Percentiles rank a stretch among this genome's conserved stretches.
Evolutionary conservation across 2,329 filamentous ascomycete genomes (phyloP).

Genomic region (Nigrospora osmanthi): DNA sequence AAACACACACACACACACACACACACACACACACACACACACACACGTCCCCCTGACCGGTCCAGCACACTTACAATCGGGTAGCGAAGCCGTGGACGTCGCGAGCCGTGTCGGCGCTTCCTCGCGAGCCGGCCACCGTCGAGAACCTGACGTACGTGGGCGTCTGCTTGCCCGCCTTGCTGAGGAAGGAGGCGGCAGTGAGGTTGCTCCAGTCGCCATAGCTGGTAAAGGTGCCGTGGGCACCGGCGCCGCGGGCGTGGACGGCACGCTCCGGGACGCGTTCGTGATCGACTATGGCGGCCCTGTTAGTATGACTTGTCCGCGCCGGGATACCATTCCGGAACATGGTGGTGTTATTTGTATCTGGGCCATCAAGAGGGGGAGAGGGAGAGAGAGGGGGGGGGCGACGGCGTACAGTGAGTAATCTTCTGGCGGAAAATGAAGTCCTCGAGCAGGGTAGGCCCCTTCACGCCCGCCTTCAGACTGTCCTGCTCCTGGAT

Average conservation of each 20-base stretch:
- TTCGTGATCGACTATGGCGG: too few species aligned
- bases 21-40: too few species aligned
- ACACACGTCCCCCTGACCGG: too few species aligned
- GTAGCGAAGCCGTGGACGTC: slow-evolving; percentile 59
- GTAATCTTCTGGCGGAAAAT: slow-evolving; percentile 56
- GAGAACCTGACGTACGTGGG: slow-evolving; percentile 52
- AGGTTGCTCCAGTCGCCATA: slow-evolving; percentile 55
- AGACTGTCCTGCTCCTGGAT: slow-evolving; percentile 57
- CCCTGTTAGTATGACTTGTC: too few species aligned
- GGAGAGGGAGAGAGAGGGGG: neutral
- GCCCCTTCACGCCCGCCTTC: slow-evolving; percentile 46
- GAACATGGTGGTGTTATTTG: neutral
- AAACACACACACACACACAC: too few species aligned
- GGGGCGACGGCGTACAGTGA: slow-evolving; percentile 21
- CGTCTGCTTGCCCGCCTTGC: slow-evolving; percentile 43
- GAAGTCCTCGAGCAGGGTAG: slow-evolving; percentile 54
- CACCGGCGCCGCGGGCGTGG: slow-evolving; percentile 51
- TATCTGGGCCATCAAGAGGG: neutral
- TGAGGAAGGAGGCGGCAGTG: slow-evolving; percentile 52
- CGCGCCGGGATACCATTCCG: too few species aligned
- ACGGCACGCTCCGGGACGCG: slow-evolving; percentile 29
- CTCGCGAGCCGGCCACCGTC: slow-evolving; percentile 52
- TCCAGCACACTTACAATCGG: slow-evolving; percentile 31
- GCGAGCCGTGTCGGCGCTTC: slow-evolving; percentile 51
- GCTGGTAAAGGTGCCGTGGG: slow-evolving; percentile 52